Percentiles rank a stretch among this genome's conserved stretches.
Conservation (phyloP, 2,329 filamentous ascomycete species). For the Sphaerulina populicola region DNA sequence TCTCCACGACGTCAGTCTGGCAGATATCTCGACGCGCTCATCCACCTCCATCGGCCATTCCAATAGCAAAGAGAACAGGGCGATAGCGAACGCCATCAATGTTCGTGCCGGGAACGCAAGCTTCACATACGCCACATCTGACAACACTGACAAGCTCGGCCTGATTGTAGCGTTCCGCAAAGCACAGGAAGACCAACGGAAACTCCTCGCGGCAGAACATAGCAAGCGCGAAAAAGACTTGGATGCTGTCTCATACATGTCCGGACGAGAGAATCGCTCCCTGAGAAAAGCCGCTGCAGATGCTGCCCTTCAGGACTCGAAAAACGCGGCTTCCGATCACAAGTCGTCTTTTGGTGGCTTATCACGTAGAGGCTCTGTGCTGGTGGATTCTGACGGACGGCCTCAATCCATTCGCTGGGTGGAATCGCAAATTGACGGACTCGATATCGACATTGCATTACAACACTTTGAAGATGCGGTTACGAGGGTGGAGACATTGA, state of each 20-base stretch:
- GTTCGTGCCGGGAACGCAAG: constrained; percentile 82
- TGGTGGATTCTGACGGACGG: constrained; percentile 93
- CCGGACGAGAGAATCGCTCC: constrained; percentile 38
- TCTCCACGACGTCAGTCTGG: constrained; percentile 81
- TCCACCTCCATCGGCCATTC: constrained; percentile 24
- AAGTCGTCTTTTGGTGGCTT: constrained; percentile 18
- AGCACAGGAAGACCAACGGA: constrained; percentile 82
- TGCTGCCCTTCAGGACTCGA: constrained; percentile 39
- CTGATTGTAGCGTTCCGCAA: constrained; percentile 86
- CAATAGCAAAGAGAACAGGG: constrained; percentile 45
- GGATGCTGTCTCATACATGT: constrained; percentile 28
- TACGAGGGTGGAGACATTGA: constrained; percentile 72
- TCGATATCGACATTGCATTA: constrained; percentile 91
- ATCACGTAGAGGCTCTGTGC: constrained; percentile 44
- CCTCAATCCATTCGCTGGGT: constrained; percentile 95
- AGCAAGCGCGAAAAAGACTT: constrained; percentile 67
- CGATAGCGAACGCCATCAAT: constrained; percentile 71
- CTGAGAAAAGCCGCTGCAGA: constrained; percentile 48
- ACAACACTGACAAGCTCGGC: constrained; percentile 63
- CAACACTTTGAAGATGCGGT: constrained; percentile 84
- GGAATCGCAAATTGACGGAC: constrained; percentile 85
- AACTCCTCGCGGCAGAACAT: constrained; percentile 74
- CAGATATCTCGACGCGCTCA: constrained; percentile 60
- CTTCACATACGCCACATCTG: constrained; percentile 82
- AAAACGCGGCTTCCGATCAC: constrained; percentile 8